A percentile compares a stretch with the other conserved stretches of the same genome.
phyloP scores from a whole-genome alignment of 2,329 filamentous ascomycete species.

The Pezicula neosporulosa region DNA sequence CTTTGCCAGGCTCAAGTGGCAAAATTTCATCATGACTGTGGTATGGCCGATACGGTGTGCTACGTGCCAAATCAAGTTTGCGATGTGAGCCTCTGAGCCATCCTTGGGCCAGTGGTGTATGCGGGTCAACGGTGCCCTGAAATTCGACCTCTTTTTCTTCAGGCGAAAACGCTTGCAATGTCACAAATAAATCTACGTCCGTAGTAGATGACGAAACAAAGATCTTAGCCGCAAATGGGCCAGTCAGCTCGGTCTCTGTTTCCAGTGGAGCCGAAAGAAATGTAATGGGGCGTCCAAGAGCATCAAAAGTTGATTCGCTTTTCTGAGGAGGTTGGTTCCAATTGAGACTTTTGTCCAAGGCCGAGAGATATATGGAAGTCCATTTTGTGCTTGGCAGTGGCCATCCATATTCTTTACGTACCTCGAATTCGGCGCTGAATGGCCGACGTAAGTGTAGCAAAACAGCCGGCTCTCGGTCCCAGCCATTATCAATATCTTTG shows the following conservation, averaged over 20 bases:
- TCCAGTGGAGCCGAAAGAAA: slow-evolving; percentile 1
- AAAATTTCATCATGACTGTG: background rate
- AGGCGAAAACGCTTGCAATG: background rate
- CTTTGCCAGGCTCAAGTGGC: background rate
- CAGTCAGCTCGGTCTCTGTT: background rate
- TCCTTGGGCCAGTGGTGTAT: background rate
- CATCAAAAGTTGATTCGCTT: background rate
- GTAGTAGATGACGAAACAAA: background rate
- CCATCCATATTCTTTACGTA: background rate
- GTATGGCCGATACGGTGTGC: background rate
- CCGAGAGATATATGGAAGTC: background rate
- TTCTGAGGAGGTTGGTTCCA: background rate
- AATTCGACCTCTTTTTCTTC: background rate
- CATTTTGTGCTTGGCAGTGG: background rate
- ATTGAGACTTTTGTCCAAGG: background rate
- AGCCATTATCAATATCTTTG: slow-evolving; percentile 38
- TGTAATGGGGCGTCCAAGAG: background rate
- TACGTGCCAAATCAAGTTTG: background rate
- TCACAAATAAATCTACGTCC: slow-evolving; percentile 1
- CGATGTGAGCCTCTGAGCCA: background rate
- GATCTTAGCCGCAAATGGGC: background rate
- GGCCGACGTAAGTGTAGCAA: background rate
- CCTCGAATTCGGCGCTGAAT: background rate
- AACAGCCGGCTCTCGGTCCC: slow-evolving; percentile 38
- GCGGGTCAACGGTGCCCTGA: background rate